Conservation (phyloP, 2,329 filamentous ascomycete species). For the Colletotrichum tropicicola region DNA sequence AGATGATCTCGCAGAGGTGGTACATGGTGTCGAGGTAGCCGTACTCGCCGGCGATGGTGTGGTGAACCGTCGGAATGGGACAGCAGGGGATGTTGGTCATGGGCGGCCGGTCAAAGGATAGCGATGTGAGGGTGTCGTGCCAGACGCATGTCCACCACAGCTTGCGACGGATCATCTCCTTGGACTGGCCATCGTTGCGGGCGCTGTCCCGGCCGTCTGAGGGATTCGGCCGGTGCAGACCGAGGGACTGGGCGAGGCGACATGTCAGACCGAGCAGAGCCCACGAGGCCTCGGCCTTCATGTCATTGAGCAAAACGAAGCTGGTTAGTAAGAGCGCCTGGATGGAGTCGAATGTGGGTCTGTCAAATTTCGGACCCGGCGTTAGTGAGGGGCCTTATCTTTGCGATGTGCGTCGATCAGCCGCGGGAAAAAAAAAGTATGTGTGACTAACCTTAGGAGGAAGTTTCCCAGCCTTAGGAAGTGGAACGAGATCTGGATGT, state of each 20-base stretch:
- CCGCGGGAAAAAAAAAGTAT: neutral
- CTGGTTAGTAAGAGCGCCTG: conserved; percentile 70
- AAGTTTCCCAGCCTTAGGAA: conserved; percentile 72
- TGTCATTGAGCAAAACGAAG: conserved; percentile 73
- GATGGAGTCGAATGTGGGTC: conserved; percentile 72
- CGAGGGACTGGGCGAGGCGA: conserved; percentile 71
- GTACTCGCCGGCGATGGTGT: conserved; percentile 55
- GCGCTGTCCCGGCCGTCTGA: conserved; percentile 55
- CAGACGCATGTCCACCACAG: conserved; percentile 74
- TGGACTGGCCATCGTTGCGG: conserved; percentile 55
- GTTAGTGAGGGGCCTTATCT: conserved; percentile 17
- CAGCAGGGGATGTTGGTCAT: conserved; percentile 69
- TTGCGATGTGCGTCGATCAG: neutral
- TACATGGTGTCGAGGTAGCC: conserved; percentile 74
- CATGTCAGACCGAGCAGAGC: conserved; percentile 71
- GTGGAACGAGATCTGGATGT: conserved; percentile 72
- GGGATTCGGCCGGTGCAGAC: conserved; percentile 61
- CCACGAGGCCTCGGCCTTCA: conserved; percentile 76
- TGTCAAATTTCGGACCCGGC: conserved; percentile 33
- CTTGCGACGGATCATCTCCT: conserved; percentile 63
- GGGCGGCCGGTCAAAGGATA: conserved; percentile 73
- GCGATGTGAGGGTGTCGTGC: conserved; percentile 72
- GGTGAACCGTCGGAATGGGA: conserved; percentile 57
- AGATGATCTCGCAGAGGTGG: conserved; percentile 69
- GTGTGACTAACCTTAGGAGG: conserved; percentile 57